phyloP scores from a whole-genome alignment of 331 rosid species.

The Quercus phellos region DNA sequence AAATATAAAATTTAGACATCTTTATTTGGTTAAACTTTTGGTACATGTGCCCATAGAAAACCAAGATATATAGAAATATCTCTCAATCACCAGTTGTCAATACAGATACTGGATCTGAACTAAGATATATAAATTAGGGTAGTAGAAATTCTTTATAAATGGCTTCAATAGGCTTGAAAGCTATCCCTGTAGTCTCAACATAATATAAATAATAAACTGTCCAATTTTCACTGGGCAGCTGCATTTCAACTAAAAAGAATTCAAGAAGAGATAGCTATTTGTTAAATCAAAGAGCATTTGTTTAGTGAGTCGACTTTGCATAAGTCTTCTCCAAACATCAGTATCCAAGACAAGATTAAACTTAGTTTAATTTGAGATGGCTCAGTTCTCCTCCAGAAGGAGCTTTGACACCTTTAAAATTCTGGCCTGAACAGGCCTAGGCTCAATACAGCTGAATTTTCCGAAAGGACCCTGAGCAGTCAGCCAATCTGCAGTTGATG shows the following conservation, averaged over 20 bases:
- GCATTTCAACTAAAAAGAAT: background rate
- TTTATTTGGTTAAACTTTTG: background rate
- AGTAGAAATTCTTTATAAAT: background rate
- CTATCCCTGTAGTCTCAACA: background rate
- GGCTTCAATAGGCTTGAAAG: background rate
- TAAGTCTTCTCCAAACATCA: background rate
- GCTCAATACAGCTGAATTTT: background rate
- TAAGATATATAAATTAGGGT: background rate
- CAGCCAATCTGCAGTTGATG: background rate
- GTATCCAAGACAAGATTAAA: background rate
- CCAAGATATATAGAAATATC: background rate
- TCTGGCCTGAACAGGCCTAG: background rate
- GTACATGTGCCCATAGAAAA: background rate
- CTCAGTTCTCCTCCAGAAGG: background rate
- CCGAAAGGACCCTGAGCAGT: background rate
- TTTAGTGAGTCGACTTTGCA: background rate
- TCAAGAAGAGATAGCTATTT: background rate
- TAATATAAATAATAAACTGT: background rate
- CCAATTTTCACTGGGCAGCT: background rate
- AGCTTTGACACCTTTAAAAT: background rate
- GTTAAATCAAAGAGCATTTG: background rate
- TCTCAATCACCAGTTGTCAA: conserved; percentile 16
- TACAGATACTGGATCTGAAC: conserved; percentile 13
- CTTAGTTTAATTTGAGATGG: background rate
- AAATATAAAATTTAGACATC: background rate